Percentiles rank a stretch among this genome's conserved stretches.
Conservation (phyloP, 345 rosid genomes). For the Gossypium longicalyx region DNA sequence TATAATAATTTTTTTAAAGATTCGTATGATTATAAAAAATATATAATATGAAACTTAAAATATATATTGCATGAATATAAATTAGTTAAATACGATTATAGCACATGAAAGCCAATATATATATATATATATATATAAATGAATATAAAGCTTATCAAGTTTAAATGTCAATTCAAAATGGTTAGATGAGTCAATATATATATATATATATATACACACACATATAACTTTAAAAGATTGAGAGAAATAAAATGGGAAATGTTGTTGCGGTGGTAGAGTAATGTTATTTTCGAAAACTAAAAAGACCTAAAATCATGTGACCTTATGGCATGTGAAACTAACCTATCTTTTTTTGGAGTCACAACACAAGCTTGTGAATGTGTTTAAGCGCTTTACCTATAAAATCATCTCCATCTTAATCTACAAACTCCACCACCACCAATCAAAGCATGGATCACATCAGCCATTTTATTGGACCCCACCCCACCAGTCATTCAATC, state of each 20-base stretch:
- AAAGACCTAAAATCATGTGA: constrained; percentile 15
- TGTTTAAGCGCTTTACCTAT: constrained; percentile 4
- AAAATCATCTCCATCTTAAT: constrained; percentile 9
- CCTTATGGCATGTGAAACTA: constrained; percentile 8
- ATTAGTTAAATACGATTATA: no score
- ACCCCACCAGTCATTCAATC: not conserved
- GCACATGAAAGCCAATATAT: no score
- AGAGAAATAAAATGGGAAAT: not conserved
- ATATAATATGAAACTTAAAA: no score
- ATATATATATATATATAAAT: no score
- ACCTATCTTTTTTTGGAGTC: not conserved
- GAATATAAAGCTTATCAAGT: no score
- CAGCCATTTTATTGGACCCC: not conserved
- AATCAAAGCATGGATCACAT: not conserved
- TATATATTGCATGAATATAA: no score
- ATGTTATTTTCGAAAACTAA: constrained; percentile 11
- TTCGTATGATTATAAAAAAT: no score
- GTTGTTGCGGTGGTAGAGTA: constrained; percentile 12
- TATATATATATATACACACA: no score
- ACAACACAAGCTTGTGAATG: constrained; percentile 5
- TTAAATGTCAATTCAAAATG: no score
- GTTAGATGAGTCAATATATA: no score
- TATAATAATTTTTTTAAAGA: no score
- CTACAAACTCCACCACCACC: not conserved
- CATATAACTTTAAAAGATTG: not conserved